Evolutionary conservation across 208 protist genomes (phyloP).

Genomic region (Trypanosoma platydactyli): DNA sequence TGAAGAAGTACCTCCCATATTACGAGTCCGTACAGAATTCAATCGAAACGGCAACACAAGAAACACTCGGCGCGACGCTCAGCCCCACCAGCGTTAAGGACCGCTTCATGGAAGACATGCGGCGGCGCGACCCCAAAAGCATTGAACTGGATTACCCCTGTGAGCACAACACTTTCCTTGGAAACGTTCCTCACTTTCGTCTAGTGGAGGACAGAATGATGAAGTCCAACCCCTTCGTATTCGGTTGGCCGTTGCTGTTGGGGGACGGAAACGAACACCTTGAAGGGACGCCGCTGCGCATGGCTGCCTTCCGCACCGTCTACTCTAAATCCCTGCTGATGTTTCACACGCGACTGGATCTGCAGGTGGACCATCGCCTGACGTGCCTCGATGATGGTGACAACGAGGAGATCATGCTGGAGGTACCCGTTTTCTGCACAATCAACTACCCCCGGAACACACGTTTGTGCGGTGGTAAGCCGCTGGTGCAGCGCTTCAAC

Average conservation of each 20-base stretch:
- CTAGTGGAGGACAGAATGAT: constrained; percentile 80
- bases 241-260: constrained; percentile 90
- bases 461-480: constrained; percentile 78
- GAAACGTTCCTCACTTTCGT: constrained; percentile 77
- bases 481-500: constrained; percentile 90
- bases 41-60: constrained; percentile 73
- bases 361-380: constrained; percentile 84
- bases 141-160: constrained; percentile 85
- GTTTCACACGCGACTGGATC: constrained; percentile 82
- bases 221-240: constrained; percentile 92
- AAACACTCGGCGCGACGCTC: constrained; percentile 70
- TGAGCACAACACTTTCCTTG: constrained; percentile 85
- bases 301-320: constrained; percentile 86
- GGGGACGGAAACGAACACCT: constrained; percentile 87
- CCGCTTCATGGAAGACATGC: constrained; percentile 88
- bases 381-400: constrained; percentile 50
- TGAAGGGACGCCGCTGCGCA: constrained; percentile 75
- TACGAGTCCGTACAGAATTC: constrained; percentile 86
- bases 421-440: constrained; percentile 89
- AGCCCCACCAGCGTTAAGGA: constrained; percentile 83
- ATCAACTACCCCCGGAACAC: constrained; percentile 88
- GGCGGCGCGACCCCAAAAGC: constrained; percentile 70
- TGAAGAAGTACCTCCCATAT: constrained; percentile 89
- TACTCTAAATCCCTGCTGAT: constrained; percentile 89
- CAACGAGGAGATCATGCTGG: constrained; percentile 77